A percentile compares a stretch with the other conserved stretches of the same genome.
Evolutionary conservation across 129 eudicot species (phyloP).

Genomic region (Centella asiatica): DNA sequence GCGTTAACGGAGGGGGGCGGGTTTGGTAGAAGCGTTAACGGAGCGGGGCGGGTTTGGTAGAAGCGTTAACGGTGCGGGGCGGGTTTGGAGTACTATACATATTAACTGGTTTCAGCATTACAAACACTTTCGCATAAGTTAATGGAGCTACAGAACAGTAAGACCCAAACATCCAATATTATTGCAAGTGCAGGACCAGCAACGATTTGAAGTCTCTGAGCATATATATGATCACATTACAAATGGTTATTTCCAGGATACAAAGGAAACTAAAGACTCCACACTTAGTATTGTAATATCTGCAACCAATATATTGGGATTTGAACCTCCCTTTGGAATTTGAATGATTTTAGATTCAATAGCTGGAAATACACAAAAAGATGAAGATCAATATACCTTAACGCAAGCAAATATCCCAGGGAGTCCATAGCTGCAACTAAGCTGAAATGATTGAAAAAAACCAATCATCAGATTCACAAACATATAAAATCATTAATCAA

Average conservation of each 20-base stretch:
- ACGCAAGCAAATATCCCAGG: constrained; percentile 73
- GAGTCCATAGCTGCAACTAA: constrained; percentile 54
- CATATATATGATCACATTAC: background rate
- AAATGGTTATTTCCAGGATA: too few relatives aligned
- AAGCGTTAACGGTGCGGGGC: too few relatives aligned
- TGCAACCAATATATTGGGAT: background rate
- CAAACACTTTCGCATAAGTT: background rate
- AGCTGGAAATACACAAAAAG: background rate
- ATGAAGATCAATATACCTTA: constrained; percentile 32
- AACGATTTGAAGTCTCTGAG: background rate
- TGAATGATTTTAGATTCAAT: background rate
- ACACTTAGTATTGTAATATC: background rate
- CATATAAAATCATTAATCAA: background rate
- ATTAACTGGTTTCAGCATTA: too few relatives aligned
- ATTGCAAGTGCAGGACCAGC: background rate
- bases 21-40: too few relatives aligned
- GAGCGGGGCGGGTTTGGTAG: too few relatives aligned
- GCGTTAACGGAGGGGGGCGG: too few relatives aligned
- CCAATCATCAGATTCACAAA: constrained; percentile 4
- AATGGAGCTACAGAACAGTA: background rate
- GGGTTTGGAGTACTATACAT: too few relatives aligned
- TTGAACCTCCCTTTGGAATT: background rate
- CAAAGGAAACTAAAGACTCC: too few relatives aligned
- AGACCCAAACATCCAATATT: background rate
- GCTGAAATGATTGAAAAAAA: constrained; percentile 30